A percentile compares a stretch with the other conserved stretches of the same genome.
Evolutionary conservation across 768 basidiomycete species (phyloP).

Genomic region (Termitomyces sp.): DNA sequence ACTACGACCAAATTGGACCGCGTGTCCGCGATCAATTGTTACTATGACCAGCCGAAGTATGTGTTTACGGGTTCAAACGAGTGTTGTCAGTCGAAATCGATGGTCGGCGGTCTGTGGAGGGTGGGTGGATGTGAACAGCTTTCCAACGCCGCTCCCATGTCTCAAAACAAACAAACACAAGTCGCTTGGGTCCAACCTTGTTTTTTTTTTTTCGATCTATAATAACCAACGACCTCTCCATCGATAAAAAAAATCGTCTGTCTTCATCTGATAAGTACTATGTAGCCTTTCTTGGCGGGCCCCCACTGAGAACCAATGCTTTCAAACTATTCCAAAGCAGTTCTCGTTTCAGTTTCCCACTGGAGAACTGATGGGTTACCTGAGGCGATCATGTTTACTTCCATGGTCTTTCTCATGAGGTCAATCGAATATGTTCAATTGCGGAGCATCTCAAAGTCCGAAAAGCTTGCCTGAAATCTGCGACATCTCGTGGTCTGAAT

Average conservation of each 20-base stretch:
- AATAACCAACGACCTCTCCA: not conserved
- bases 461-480: not conserved
- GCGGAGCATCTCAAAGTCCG: not conserved
- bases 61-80: constrained; percentile 15
- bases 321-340: not conserved
- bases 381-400: not conserved
- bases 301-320: not conserved
- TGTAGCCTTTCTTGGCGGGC: not conserved
- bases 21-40: constrained; percentile 12
- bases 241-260: not conserved
- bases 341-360: not conserved
- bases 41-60: constrained; percentile 10
- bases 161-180: constrained; percentile 15
- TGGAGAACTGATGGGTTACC: not conserved
- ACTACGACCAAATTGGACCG: constrained; percentile 11
- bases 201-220: not conserved
- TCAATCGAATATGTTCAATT: not conserved
- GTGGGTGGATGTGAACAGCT: constrained; percentile 3
- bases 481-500: not conserved
- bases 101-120: not conserved
- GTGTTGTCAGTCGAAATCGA: constrained; percentile 12
- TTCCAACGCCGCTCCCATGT: constrained; percentile 5
- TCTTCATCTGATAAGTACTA: constrained; percentile 6
- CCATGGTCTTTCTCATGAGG: not conserved
- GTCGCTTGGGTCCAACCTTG: not conserved